Evolutionary conservation across 805 yeast genomes (phyloP).

Genomic region (Lipomyces anomalus): DNA sequence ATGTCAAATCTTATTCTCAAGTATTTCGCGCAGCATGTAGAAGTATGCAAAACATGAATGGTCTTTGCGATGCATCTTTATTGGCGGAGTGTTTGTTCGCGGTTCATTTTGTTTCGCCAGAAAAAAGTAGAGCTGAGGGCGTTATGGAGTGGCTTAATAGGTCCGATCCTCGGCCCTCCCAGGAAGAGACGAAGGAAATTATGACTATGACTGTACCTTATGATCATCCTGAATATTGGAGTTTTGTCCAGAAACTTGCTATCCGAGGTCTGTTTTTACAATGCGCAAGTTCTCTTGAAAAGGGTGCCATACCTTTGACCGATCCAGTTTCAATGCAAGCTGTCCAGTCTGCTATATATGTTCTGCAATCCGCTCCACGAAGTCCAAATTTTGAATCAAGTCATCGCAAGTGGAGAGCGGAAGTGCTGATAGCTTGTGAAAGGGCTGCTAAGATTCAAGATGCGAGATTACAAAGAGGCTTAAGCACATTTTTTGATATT

Average conservation of each 20-base stretch:
- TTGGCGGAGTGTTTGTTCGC: conserved; percentile 25
- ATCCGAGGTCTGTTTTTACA: conserved; percentile 24
- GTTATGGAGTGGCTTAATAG: conserved; percentile 31
- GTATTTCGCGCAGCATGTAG: conserved; percentile 17
- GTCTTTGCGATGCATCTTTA: conserved; percentile 22
- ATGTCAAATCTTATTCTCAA: conserved; percentile 11
- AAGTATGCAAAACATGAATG: conserved; percentile 7
- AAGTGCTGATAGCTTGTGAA: conserved; percentile 24
- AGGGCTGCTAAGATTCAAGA: conserved; percentile 22
- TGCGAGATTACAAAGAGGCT: conserved; percentile 15
- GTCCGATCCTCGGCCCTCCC: conserved; percentile 24
- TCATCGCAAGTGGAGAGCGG: conserved; percentile 30
- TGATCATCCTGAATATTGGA: conserved; percentile 25
- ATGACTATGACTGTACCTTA: conserved; percentile 20
- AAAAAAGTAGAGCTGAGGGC: conserved; percentile 19
- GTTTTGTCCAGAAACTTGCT: conserved; percentile 20
- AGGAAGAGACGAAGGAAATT: conserved; percentile 21
- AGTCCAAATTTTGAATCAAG: conserved; percentile 13
- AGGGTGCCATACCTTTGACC: conserved; percentile 15
- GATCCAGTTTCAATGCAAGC: conserved; percentile 20
- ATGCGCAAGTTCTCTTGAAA: conserved; percentile 17
- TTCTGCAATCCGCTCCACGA: conserved; percentile 28
- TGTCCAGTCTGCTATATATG: conserved; percentile 16
- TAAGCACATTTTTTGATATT: conserved; percentile 27
- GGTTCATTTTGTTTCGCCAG: conserved; percentile 19